These are phyloP conservation scores for Escallonia herrerae DNA, from an alignment of 129 eudicot species.

Conservation along the genomic window DNA sequence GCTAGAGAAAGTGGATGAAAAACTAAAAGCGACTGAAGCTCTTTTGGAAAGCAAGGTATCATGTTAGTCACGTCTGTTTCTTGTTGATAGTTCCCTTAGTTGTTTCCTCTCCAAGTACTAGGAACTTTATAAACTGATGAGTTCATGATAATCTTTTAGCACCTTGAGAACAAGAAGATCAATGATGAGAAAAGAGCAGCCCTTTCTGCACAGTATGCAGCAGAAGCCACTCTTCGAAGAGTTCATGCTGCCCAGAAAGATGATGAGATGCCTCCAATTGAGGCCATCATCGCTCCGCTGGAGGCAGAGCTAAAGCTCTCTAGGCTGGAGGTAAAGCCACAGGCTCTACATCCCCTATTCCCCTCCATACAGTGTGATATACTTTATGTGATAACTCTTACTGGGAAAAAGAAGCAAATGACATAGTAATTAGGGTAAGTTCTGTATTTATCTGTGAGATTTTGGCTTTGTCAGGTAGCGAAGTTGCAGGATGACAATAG, in stretches of 20 bases:
- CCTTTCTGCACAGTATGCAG: slow-evolving; percentile 97
- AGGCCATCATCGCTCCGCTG: slow-evolving; percentile 84
- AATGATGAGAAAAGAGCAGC: slow-evolving; percentile 95
- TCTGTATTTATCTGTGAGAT: not conserved
- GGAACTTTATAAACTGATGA: slow-evolving; percentile 2
- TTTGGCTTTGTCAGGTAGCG: slow-evolving; percentile 50
- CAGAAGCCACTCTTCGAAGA: slow-evolving; percentile 89
- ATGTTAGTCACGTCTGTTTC: slow-evolving; percentile 4
- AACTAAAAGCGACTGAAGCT: slow-evolving; percentile 78
- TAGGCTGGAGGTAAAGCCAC: slow-evolving; percentile 50
- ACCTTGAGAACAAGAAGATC: slow-evolving; percentile 83
- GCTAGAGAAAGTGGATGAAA: slow-evolving; percentile 71
- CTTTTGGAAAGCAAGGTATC: slow-evolving; percentile 76
- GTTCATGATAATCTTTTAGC: slow-evolving; percentile 32
- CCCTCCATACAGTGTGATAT: too few species aligned
- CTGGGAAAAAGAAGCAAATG: too few species aligned
- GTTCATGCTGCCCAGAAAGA: slow-evolving; percentile 98
- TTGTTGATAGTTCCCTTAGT: not conserved
- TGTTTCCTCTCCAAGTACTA: slow-evolving; percentile 9
- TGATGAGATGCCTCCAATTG: slow-evolving; percentile 98
- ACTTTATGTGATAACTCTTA: too few species aligned
- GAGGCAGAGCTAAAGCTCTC: slow-evolving; percentile 94
- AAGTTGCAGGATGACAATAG: slow-evolving; percentile 94
- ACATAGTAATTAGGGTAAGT: too few species aligned
- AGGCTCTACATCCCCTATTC: too few species aligned